Evolutionary conservation across 768 basidiomycete genomes (phyloP).

Genomic region (Mrakia frigida): DNA sequence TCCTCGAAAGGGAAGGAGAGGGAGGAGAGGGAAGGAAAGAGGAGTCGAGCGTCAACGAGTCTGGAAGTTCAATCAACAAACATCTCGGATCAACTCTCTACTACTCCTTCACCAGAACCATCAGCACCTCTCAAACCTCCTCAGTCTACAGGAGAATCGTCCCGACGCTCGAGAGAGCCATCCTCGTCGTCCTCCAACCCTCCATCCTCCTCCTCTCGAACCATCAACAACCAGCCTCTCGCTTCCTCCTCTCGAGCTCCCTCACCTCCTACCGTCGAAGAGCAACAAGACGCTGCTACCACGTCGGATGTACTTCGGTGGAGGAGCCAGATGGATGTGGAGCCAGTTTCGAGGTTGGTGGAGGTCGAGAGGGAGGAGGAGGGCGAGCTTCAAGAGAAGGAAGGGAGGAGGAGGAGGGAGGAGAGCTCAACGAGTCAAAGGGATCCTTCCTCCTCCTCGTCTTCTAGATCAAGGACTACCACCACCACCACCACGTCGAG

Average conservation of each 20-base stretch:
- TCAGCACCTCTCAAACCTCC: not conserved
- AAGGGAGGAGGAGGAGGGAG: not conserved
- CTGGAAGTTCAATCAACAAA: not conserved
- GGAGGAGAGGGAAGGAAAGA: not conserved
- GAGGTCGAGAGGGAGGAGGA: not conserved
- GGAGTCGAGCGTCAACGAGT: constrained; percentile 10
- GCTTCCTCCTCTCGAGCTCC: not conserved
- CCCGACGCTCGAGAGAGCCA: not conserved
- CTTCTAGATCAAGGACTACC: not conserved
- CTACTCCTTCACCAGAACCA: constrained; percentile 4
- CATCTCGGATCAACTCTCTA: not conserved
- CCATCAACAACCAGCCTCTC: not conserved
- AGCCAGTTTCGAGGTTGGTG: not conserved
- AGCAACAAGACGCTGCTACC: not conserved
- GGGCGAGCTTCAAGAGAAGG: not conserved
- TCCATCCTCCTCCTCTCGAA: not conserved
- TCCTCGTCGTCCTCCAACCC: not conserved
- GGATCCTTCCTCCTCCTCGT: not conserved
- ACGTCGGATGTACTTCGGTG: not conserved
- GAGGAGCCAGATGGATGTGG: not conserved
- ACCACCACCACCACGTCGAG: not conserved
- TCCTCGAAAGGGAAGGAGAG: not conserved
- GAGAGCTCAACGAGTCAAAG: not conserved
- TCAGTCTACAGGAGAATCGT: too few relatives aligned
- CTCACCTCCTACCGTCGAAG: not conserved